Percentiles rank a stretch among this genome's conserved stretches.
Evolutionary conservation across 2,329 filamentous ascomycete species (phyloP).

Genomic region (Beauveria sp.): DNA sequence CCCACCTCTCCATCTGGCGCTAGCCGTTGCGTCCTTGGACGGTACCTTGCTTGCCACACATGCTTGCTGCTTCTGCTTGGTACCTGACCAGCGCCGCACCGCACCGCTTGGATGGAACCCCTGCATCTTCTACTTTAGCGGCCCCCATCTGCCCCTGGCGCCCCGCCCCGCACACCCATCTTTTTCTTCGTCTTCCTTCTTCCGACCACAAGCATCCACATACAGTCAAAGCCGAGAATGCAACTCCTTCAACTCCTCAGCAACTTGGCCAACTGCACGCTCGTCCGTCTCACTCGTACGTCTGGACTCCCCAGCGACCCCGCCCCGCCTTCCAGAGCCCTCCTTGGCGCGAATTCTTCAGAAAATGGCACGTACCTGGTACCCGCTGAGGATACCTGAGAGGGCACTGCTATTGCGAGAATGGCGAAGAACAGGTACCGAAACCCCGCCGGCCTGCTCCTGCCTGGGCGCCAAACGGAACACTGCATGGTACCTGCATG

Average conservation of each 20-base stretch:
- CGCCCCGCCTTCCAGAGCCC: constrained; percentile 2
- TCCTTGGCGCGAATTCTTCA: not conserved
- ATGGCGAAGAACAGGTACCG: not conserved
- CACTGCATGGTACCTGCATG: not conserved
- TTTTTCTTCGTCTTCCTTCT: not conserved
- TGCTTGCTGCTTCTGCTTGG: not conserved
- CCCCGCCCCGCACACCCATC: not conserved
- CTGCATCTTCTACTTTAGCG: not conserved
- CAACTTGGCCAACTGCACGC: not conserved
- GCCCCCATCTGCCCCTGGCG: not conserved
- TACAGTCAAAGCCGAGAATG: no score
- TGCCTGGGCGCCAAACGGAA: not conserved
- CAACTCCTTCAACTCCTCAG: no score
- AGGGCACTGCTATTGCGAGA: not conserved
- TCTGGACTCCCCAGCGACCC: not conserved
- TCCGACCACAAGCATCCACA: not conserved
- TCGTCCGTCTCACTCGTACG: not conserved
- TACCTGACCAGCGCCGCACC: not conserved
- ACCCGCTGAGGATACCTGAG: not conserved
- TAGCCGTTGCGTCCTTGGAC: not conserved
- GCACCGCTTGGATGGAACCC: not conserved
- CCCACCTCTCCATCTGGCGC: not conserved
- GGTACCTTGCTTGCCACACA: not conserved
- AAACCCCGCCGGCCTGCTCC: not conserved
- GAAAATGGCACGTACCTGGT: not conserved